phyloP scores from a whole-genome alignment of 257 asterid species.

The Cordia subcordata region DNA sequence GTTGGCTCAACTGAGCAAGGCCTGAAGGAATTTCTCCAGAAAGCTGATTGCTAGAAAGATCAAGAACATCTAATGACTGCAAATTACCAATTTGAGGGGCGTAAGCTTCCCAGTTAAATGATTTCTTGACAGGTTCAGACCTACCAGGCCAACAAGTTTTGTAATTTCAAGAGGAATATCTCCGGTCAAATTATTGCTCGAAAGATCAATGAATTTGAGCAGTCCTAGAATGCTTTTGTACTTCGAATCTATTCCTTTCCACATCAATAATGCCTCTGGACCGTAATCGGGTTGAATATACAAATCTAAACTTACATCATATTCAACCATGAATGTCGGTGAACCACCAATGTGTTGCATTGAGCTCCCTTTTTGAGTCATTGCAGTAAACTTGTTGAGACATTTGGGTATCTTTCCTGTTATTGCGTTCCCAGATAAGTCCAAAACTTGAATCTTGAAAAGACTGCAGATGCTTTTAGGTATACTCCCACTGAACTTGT shows the following conservation, averaged over 20 bases:
- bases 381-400: constrained; percentile 17
- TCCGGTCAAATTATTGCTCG: constrained; percentile 17
- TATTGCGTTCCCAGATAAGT: constrained; percentile 19
- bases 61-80: background rate
- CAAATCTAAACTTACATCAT: too few relatives aligned
- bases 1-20: constrained; percentile 4
- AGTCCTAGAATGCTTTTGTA: constrained; percentile 7
- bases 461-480: constrained; percentile 23
- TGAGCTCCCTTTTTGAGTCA: constrained; percentile 14
- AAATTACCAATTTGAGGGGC: too few relatives aligned
- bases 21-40: constrained; percentile 20
- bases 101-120: constrained; percentile 27
- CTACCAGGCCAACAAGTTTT: constrained; percentile 20
- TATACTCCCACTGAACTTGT: constrained; percentile 20
- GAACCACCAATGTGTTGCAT: background rate
- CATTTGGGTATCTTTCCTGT: constrained; percentile 30
- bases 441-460: constrained; percentile 22
- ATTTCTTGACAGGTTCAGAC: constrained; percentile 30
- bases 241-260: constrained; percentile 26
- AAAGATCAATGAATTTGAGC: constrained; percentile 25
- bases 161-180: constrained; percentile 25
- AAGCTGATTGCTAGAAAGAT: constrained; percentile 31
- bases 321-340: too few relatives aligned
- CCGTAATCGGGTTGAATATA: too few relatives aligned
- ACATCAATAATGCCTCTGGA: constrained; percentile 20